Evolutionary conservation across 1,284 basidiomycete species (phyloP).

Genomic region (Apiotrichum gracile): DNA sequence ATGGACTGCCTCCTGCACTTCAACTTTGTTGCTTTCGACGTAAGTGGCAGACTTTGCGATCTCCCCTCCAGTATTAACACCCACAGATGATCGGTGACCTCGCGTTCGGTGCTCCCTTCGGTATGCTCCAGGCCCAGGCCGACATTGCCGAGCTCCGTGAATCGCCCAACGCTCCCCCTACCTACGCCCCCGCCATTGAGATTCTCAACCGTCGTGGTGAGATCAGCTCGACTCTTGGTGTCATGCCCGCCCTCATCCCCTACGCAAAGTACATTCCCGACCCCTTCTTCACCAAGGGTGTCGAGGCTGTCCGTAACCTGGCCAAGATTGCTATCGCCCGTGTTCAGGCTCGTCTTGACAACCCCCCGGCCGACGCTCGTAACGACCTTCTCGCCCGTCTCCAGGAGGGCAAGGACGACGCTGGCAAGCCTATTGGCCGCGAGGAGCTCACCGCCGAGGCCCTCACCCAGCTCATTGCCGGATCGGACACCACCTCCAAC

Average conservation of each 20-base stretch:
- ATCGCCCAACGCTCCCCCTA: constrained; percentile 24
- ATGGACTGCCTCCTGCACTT: constrained; percentile 68
- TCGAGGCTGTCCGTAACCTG: constrained; percentile 63
- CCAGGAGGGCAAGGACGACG: constrained; percentile 67
- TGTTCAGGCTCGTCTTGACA: constrained; percentile 65
- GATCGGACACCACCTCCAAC: constrained; percentile 57
- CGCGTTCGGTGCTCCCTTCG: constrained; percentile 80
- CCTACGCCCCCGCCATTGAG: constrained; percentile 68
- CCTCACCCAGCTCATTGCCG: constrained; percentile 76
- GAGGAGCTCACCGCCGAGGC: constrained; percentile 78
- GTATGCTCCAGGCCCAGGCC: constrained; percentile 71
- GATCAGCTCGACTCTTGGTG: constrained; percentile 76
- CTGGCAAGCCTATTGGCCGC: constrained; percentile 53
- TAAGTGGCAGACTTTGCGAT: background rate
- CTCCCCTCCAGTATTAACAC: background rate
- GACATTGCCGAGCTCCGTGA: constrained; percentile 66
- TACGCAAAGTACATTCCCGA: constrained; percentile 57
- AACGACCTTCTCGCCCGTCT: constrained; percentile 75
- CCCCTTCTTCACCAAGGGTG: constrained; percentile 65
- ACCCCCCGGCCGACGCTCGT: constrained; percentile 52
- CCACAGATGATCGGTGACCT: constrained; percentile 65
- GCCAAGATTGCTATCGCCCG: constrained; percentile 77
- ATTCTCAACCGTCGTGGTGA: constrained; percentile 88
- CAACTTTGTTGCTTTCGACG: constrained; percentile 78
- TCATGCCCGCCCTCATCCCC: constrained; percentile 60